A percentile compares a stretch with the other conserved stretches of the same genome.
Evolutionary conservation across 305 asterid species (phyloP).

Genomic region (Rubia peregrina): DNA sequence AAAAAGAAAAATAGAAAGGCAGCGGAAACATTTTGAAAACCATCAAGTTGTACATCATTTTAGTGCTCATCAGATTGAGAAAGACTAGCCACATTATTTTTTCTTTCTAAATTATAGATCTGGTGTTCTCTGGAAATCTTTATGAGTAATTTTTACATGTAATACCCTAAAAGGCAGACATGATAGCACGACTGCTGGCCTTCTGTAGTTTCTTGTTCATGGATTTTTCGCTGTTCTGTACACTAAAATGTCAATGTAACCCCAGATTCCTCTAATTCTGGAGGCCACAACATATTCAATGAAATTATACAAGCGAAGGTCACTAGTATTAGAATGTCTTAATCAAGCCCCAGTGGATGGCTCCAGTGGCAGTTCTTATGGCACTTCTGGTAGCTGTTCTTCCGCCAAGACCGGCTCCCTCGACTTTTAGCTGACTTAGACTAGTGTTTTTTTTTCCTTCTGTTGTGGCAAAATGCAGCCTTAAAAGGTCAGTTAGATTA

Average conservation of each 20-base stretch:
- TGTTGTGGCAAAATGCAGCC: not conserved
- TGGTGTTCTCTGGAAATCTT: not conserved
- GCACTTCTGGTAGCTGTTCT: slow-evolving; percentile 66
- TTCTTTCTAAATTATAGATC: not conserved
- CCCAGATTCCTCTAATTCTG: slow-evolving; percentile 69
- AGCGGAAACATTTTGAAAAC: not conserved
- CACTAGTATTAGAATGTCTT: slow-evolving; percentile 59
- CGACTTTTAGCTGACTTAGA: slow-evolving; percentile 47
- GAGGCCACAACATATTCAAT: slow-evolving; percentile 80
- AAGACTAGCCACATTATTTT: not conserved
- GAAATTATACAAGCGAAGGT: slow-evolving; percentile 65
- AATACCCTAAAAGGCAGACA: not conserved
- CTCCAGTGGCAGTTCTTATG: slow-evolving; percentile 73
- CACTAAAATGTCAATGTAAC: slow-evolving; percentile 4
- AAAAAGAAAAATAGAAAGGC: not conserved
- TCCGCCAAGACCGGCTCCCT: slow-evolving; percentile 61
- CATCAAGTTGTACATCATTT: not conserved
- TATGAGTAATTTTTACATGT: not conserved
- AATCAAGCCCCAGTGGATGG: slow-evolving; percentile 97
- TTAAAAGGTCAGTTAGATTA: not conserved
- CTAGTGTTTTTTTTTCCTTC: not conserved
- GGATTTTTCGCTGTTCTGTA: not conserved
- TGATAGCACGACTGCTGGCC: not conserved
- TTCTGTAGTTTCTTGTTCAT: slow-evolving; percentile 3
- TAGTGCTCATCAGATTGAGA: not conserved